phyloP scores from a whole-genome alignment of 139 green algal genomes.

The Coccomyxa sp. region DNA sequence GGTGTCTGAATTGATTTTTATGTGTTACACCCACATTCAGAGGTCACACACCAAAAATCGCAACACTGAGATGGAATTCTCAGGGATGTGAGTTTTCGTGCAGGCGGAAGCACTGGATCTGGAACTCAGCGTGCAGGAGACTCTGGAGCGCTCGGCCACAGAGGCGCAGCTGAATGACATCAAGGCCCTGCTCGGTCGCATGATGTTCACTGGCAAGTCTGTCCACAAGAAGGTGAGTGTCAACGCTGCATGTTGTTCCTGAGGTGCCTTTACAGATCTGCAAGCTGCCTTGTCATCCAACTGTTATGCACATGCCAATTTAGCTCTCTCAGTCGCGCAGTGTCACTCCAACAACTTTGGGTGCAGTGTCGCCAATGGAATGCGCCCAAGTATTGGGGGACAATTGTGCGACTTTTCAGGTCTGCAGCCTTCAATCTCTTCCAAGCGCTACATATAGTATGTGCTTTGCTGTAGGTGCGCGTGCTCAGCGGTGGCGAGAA shows the following conservation, averaged over 20 bases:
- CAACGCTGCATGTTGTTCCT: background rate
- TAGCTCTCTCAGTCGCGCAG: too few relatives aligned
- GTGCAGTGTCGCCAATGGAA: too few relatives aligned
- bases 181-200: slow-evolving; percentile 88
- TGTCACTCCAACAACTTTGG: too few relatives aligned
- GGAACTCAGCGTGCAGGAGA: slow-evolving; percentile 80
- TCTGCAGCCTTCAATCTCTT: too few relatives aligned
- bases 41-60: too few relatives aligned
- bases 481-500: slow-evolving; percentile 86
- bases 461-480: slow-evolving; percentile 35
- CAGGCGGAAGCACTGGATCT: slow-evolving; percentile 86
- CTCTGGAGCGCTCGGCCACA: slow-evolving; percentile 65
- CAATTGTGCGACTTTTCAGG: too few relatives aligned
- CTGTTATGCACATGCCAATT: too few relatives aligned
- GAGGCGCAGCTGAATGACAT: slow-evolving; percentile 87
- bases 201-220: slow-evolving; percentile 85
- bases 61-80: too few relatives aligned
- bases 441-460: too few relatives aligned
- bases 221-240: slow-evolving; percentile 87
- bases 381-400: too few relatives aligned
- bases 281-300: background rate
- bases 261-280: background rate
- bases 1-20: too few relatives aligned
- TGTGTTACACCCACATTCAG: too few relatives aligned
- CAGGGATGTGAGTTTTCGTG: background rate